Conservation (phyloP, 1,139 yeast genomes). For the Candida sanyaensis region DNA sequence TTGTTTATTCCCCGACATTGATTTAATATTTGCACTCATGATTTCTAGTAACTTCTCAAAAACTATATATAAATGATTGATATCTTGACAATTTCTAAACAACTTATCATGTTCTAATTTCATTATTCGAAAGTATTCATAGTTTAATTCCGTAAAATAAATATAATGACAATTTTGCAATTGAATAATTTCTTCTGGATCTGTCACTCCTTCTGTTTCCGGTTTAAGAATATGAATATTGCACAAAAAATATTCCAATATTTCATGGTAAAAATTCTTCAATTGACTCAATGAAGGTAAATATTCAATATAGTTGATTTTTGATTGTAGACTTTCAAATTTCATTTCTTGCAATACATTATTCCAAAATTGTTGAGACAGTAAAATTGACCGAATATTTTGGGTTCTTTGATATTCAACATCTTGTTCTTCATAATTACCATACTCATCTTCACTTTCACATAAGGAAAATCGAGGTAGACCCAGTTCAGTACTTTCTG, state of each 20-base stretch:
- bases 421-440: background rate
- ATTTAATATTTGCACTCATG: constrained; percentile 15
- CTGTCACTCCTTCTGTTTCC: constrained; percentile 13
- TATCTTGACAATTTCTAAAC: constrained; percentile 4
- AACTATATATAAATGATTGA: background rate
- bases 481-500: background rate
- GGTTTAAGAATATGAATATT: constrained; percentile 16
- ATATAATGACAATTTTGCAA: constrained; percentile 22
- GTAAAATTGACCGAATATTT: constrained; percentile 15
- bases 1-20: background rate
- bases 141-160: constrained; percentile 28
- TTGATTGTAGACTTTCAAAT: constrained; percentile 23
- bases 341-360: constrained; percentile 36
- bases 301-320: constrained; percentile 24
- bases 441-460: background rate
- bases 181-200: constrained; percentile 19
- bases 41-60: constrained; percentile 15
- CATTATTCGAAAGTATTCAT: constrained; percentile 27
- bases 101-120: constrained; percentile 21
- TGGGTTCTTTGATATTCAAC: background rate
- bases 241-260: constrained; percentile 31
- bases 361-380: constrained; percentile 33
- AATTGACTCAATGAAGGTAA: constrained; percentile 32
- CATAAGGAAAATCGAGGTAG: background rate
- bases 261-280: constrained; percentile 26